A percentile compares a stretch with the other conserved stretches of the same genome.
These are phyloP conservation scores for Starmerella sp. DNA, from an alignment of 805 yeast genomes.

Conservation along the genomic window DNA sequence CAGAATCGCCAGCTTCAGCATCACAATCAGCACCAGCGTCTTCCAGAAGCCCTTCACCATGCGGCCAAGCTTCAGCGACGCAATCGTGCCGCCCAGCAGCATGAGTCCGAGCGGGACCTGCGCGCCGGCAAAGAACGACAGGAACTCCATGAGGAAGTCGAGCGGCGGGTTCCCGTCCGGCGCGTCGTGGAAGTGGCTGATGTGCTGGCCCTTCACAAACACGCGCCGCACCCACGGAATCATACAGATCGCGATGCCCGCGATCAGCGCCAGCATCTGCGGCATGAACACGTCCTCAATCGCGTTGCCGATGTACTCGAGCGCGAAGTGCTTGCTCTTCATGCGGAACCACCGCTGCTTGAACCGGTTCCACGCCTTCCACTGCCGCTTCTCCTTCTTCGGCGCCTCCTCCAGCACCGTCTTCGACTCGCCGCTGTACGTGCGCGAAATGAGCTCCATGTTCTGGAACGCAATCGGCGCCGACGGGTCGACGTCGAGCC, in stretches of 20 bases:
- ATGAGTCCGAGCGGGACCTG: constrained; percentile 79
- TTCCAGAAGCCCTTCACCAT: constrained; percentile 59
- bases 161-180: constrained; percentile 80
- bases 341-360: constrained; percentile 19
- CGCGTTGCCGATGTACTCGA: constrained; percentile 35
- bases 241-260: constrained; percentile 59
- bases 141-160: constrained; percentile 72
- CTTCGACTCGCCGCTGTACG: background rate
- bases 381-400: background rate
- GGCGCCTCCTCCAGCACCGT: background rate
- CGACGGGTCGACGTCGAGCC: background rate
- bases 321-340: constrained; percentile 12
- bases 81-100: constrained; percentile 76
- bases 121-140: constrained; percentile 72
- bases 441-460: background rate
- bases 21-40: constrained; percentile 47
- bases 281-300: constrained; percentile 39
- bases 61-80: constrained; percentile 49
- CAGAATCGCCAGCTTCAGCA: constrained; percentile 49
- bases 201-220: constrained; percentile 38
- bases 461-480: constrained; percentile 1
- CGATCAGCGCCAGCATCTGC: constrained; percentile 56
- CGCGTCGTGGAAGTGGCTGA: constrained; percentile 49
- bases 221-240: constrained; percentile 77
- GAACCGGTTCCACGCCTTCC: constrained; percentile 19